A percentile compares a stretch with the other conserved stretches of the same genome.
Conservation (phyloP, 371 early-diverging fungal species). For the Apophysomyces trapeziformis region DNA sequence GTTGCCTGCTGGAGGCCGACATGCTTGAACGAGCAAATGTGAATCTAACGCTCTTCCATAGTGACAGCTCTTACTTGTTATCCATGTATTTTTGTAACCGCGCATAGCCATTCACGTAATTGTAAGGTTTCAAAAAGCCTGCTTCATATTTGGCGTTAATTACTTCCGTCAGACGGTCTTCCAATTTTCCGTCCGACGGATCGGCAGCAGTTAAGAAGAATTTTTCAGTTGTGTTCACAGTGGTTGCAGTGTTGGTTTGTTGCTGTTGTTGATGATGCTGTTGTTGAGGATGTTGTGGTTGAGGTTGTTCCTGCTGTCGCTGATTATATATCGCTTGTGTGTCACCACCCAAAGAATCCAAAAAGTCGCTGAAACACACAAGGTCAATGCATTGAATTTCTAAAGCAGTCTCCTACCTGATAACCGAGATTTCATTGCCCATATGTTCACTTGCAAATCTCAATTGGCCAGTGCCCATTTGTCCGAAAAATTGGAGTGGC, state of each 20-base stretch:
- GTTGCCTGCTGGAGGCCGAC: conserved; percentile 72
- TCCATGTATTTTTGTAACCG: conserved; percentile 91
- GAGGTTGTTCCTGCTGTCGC: conserved; percentile 5
- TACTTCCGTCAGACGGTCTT: conserved; percentile 85
- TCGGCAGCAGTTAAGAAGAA: conserved; percentile 91
- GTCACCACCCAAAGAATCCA: conserved; percentile 65
- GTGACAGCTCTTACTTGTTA: conserved; percentile 56
- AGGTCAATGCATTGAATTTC: neutral
- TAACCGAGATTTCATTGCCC: conserved; percentile 83
- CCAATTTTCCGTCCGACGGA: conserved; percentile 79
- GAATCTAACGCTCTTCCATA: neutral
- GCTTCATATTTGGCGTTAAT: conserved; percentile 93
- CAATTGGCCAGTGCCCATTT: conserved; percentile 61
- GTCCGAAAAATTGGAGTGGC: conserved; percentile 49
- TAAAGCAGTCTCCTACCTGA: conserved; percentile 46
- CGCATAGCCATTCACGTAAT: conserved; percentile 91
- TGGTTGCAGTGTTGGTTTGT: conserved; percentile 25
- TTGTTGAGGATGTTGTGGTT: conserved; percentile 25
- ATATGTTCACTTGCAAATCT: conserved; percentile 80
- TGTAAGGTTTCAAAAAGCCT: conserved; percentile 91
- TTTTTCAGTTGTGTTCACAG: conserved; percentile 75
- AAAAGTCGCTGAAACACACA: conserved; percentile 57
- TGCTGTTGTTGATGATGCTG: conserved; percentile 15
- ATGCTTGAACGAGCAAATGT: conserved; percentile 45
- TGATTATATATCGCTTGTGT: conserved; percentile 27